phyloP scores from a whole-genome alignment of 371 early-diverging fungal genomes.

The Dipsacomyces acuminosporus region DNA sequence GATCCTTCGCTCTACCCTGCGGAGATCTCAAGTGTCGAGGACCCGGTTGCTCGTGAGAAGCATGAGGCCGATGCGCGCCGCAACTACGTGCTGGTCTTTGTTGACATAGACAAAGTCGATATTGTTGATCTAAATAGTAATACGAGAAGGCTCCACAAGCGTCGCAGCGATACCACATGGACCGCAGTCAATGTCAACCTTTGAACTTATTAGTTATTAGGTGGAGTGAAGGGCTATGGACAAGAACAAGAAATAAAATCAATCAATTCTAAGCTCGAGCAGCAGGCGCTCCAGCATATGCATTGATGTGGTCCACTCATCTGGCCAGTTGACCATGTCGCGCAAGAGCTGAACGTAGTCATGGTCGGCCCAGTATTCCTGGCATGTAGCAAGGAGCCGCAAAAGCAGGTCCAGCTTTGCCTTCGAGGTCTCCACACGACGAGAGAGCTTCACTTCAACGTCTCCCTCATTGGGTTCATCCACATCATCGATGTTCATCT shows the following conservation, averaged over 20 bases:
- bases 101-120: slow-evolving; percentile 35
- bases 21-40: slow-evolving; percentile 20
- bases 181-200: slow-evolving; percentile 29
- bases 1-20: slow-evolving; percentile 31
- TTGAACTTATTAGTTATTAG: background rate
- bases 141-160: slow-evolving; percentile 30
- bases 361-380: slow-evolving; percentile 48
- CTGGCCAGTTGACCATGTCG: slow-evolving; percentile 44
- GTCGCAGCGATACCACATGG: slow-evolving; percentile 37
- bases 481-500: slow-evolving; percentile 23
- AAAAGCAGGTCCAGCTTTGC: slow-evolving; percentile 30
- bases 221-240: background rate
- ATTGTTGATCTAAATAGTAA: slow-evolving; percentile 21
- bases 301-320: slow-evolving; percentile 47
- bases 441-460: slow-evolving; percentile 25
- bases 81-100: slow-evolving; percentile 39
- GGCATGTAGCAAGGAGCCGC: slow-evolving; percentile 33
- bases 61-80: slow-evolving; percentile 36
- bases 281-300: slow-evolving; percentile 42
- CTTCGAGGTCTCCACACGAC: slow-evolving; percentile 24
- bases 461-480: slow-evolving; percentile 16
- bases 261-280: slow-evolving; percentile 41
- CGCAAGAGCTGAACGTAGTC: slow-evolving; percentile 40
- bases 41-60: slow-evolving; percentile 12
- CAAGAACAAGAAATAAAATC: background rate